A percentile compares a stretch with the other conserved stretches of the same genome.
phyloP scores from a whole-genome alignment of 768 basidiomycete species.

The Mycena kentingensis region DNA sequence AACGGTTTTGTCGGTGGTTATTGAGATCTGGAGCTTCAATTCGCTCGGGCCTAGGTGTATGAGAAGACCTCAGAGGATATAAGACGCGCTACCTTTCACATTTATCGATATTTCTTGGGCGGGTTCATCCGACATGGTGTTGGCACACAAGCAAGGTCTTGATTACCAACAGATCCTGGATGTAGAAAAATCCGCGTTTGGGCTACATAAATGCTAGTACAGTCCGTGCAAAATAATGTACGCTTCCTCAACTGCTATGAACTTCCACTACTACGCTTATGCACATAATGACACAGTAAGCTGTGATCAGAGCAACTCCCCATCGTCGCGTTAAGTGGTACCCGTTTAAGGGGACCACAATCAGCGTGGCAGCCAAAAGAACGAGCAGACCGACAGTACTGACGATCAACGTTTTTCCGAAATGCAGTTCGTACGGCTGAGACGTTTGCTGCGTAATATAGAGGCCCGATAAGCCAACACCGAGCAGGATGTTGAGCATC shows the following conservation, averaged over 20 bases:
- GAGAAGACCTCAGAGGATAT: background rate
- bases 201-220: conserved; percentile 11
- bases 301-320: conserved; percentile 77
- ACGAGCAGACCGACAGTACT: conserved; percentile 80
- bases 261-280: conserved; percentile 82
- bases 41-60: conserved; percentile 75
- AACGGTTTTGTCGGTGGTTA: conserved; percentile 82
- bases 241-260: no score
- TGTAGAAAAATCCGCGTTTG: conserved; percentile 1
- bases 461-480: conserved; percentile 89
- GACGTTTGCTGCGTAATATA: conserved; percentile 72
- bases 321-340: conserved; percentile 79
- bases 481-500: conserved; percentile 89
- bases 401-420: conserved; percentile 82
- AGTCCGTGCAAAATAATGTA: conserved; percentile 9
- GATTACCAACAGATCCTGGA: background rate
- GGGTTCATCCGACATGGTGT: conserved; percentile 53
- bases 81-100: conserved; percentile 56
- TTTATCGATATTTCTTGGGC: conserved; percentile 62
- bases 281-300: conserved; percentile 76
- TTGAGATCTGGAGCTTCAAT: conserved; percentile 87
- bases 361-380: conserved; percentile 71
- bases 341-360: conserved; percentile 84
- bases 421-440: conserved; percentile 69
- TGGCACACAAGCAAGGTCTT: conserved; percentile 6